Conservation (phyloP, 2,329 filamentous ascomycete species). For the Byssoonygena ceratinophila region DNA sequence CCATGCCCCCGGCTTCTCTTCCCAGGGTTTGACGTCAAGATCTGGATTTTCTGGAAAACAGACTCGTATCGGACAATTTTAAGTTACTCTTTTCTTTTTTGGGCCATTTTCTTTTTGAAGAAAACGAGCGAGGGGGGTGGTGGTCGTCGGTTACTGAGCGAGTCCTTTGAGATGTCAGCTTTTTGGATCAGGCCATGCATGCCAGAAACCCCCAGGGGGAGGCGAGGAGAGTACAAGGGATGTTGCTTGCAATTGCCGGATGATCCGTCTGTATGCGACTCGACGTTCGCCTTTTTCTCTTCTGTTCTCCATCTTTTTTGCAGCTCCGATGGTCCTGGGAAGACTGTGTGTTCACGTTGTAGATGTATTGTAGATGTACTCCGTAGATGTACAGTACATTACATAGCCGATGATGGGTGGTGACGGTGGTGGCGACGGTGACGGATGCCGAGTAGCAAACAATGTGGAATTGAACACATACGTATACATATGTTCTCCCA, state of each 20-base stretch:
- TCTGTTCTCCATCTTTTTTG: neutral
- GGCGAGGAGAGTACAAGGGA: no score
- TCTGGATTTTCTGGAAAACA: neutral
- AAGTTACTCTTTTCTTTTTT: neutral
- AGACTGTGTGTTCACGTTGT: no score
- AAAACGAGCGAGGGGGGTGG: neutral
- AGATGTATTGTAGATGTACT: no score
- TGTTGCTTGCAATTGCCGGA: slow-evolving; percentile 7
- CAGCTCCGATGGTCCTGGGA: neutral
- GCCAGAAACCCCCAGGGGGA: no score
- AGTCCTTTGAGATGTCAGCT: neutral
- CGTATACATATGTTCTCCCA: neutral
- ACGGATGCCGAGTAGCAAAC: neutral
- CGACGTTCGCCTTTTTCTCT: neutral
- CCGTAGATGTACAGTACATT: neutral
- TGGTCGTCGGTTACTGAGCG: slow-evolving; percentile 10
- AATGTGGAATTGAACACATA: neutral
- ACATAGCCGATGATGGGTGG: neutral
- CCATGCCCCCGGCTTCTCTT: neutral
- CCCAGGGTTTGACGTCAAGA: slow-evolving; percentile 7
- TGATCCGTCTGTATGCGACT: slow-evolving; percentile 8
- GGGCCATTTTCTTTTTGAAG: neutral
- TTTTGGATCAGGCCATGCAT: neutral
- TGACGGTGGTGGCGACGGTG: neutral
- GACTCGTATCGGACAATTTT: slow-evolving; percentile 9